Percentiles rank a stretch among this genome's conserved stretches.
Evolutionary conservation across 768 basidiomycete genomes (phyloP).

Genomic region (Pleurotus sapidus): DNA sequence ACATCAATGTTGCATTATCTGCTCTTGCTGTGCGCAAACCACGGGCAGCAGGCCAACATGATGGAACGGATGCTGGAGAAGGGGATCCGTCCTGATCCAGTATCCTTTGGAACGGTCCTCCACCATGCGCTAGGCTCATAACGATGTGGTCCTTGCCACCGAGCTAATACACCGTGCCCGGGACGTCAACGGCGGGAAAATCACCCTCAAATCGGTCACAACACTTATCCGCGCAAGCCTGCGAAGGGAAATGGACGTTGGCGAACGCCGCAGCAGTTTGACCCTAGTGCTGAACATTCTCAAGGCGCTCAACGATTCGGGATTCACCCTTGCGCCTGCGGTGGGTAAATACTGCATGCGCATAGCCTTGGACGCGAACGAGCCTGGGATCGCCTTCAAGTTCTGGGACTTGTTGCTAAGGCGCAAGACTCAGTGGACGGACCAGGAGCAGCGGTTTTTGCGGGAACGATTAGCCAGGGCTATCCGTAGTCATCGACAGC

Average conservation of each 20-base stretch:
- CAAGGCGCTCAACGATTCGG: constrained; percentile 28
- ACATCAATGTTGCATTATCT: constrained; percentile 62
- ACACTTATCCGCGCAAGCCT: constrained; percentile 44
- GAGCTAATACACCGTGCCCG: constrained; percentile 38
- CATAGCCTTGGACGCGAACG: constrained; percentile 44
- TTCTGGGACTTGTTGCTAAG: constrained; percentile 57
- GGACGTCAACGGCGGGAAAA: constrained; percentile 25
- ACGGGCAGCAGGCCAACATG: constrained; percentile 38
- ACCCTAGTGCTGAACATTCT: constrained; percentile 40
- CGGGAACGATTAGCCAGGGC: constrained; percentile 38
- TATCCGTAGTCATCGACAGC: constrained; percentile 21
- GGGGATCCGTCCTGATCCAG: constrained; percentile 49
- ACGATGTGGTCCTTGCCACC: constrained; percentile 40
- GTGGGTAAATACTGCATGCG: constrained; percentile 51
- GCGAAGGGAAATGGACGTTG: constrained; percentile 18
- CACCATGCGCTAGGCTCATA: constrained; percentile 49
- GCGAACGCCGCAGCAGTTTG: constrained; percentile 31
- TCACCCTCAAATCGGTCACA: constrained; percentile 49
- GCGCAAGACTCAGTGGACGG: constrained; percentile 43
- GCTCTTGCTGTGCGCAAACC: constrained; percentile 51
- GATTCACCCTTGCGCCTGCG: constrained; percentile 37
- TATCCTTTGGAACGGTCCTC: constrained; percentile 61
- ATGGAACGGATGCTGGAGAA: constrained; percentile 47
- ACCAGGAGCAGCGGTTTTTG: constrained; percentile 38
- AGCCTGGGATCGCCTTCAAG: constrained; percentile 50